Percentiles rank a stretch among this genome's conserved stretches.
Conservation (phyloP, 176 grass and related monocot species). For the Zizania latifolia region DNA sequence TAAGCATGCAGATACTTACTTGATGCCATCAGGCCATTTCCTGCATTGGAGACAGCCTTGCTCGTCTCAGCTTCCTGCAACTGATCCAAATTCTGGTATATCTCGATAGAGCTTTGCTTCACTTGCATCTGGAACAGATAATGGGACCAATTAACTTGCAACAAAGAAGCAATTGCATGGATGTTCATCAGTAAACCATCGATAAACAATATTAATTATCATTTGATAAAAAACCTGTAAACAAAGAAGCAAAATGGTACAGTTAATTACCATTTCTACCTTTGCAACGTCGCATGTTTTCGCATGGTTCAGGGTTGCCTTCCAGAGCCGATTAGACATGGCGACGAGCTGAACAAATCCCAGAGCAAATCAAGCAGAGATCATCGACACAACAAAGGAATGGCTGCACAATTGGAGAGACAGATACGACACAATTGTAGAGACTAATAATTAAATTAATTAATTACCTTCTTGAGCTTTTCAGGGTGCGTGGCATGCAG, state of each 20-base stretch:
- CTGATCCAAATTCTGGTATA: not conserved
- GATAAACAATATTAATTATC: not conserved
- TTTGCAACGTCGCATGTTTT: slow-evolving; percentile 9
- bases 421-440: not conserved
- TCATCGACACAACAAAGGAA: not conserved
- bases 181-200: not conserved
- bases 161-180: not conserved
- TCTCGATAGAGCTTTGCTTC: not conserved
- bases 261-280: slow-evolving; percentile 1
- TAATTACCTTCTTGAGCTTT: not conserved
- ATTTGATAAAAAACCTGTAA: not conserved
- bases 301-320: slow-evolving; percentile 18
- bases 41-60: not conserved
- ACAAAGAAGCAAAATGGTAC: not conserved
- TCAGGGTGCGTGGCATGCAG: not conserved
- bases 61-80: not conserved
- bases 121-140: not conserved
- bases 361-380: not conserved
- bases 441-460: not conserved
- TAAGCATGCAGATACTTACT: not conserved
- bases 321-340: slow-evolving; percentile 10
- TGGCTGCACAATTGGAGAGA: not conserved
- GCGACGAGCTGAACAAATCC: not conserved
- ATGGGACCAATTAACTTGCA: not conserved
- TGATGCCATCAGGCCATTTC: not conserved